A percentile compares a stretch with the other conserved stretches of the same genome.
phyloP scores from a whole-genome alignment of 2,329 filamentous ascomycete species.

The Fusarium marasasianum region DNA sequence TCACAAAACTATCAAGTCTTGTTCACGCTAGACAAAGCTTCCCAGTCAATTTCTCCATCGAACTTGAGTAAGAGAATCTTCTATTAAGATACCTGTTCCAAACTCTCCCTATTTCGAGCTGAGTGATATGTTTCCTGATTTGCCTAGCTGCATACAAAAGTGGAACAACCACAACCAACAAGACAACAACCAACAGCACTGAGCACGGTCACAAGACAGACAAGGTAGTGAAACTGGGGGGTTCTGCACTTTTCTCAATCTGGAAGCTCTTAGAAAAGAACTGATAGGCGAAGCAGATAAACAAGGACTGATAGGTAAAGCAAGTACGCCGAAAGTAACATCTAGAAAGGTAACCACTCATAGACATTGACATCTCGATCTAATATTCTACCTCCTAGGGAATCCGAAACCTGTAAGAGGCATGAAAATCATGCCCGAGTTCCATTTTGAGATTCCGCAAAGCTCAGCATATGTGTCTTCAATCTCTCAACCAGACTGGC shows the following conservation, averaged over 20 bases:
- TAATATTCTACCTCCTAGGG: rapidly evolving
- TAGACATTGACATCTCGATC: background rate
- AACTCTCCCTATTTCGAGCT: background rate
- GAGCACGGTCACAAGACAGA: background rate
- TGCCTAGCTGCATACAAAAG: background rate
- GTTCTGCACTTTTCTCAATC: background rate
- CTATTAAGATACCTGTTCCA: background rate
- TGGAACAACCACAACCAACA: background rate
- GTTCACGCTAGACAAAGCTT: background rate
- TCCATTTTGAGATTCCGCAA: background rate
- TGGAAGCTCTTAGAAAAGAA: background rate
- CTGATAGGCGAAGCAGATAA: background rate
- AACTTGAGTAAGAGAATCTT: background rate
- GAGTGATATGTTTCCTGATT: background rate
- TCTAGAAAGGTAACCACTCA: background rate
- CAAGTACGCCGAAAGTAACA: background rate
- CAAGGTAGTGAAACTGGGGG: background rate
- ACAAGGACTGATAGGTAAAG: background rate
- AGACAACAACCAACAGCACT: background rate
- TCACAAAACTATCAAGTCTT: background rate
- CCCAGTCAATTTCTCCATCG: background rate
- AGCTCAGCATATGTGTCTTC: background rate
- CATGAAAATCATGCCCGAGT: rapidly evolving
- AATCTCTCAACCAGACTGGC: background rate
- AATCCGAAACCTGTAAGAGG: rapidly evolving